Evolutionary conservation across 352 stramenopile species (phyloP), one percentile per base, ranked within the genome.

Genomic region (Phytopythium aichiense): DNA sequence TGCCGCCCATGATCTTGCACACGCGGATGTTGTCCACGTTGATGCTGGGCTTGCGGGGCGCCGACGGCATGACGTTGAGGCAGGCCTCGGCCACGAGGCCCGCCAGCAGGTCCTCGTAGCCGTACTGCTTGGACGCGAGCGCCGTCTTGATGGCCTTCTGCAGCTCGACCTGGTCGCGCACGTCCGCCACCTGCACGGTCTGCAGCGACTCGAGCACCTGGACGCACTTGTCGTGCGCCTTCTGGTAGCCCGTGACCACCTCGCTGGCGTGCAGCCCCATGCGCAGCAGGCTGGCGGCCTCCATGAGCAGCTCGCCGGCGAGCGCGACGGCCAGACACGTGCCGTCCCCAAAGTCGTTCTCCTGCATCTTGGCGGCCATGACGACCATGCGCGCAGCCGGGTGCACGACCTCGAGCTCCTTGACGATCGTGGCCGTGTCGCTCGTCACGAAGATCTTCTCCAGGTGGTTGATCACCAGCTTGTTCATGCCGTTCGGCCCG

Each of bases 401-500:
- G 81, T 99, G 97, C 69, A 99, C 84, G 43, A 99, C 96, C 69
- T 99, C 95, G 35, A 98, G 80, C 79, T 99, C 97, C 56, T 97
- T 97, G n/a, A 99, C 86, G 71, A 99, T 99, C 16, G 97, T 98
- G n/a, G 96, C 96, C 45, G 97, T 99, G 83, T 99, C 97, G 61
- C 79, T 97, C 16, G 98, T 99, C 28, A 99, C 97, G 69, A 99
- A 99, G 66, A 99, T 99, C 79, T 99, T 99, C 63, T 99, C 97
- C 56, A 99, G 74, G 77, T 99, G 97, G 85, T 99, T 99, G 60
- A 99, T 98, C 56, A 99, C 95, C 52, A 99, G 89, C 83, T 99
- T 99, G 83, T 99, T 99, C 89, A 99, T 98, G 66, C 97, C 98
- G 76, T 99, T 99, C 7, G 98, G 98, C 20, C 98, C 98, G 57